Base-by-base conservation (phyloP, 2,329 filamentous ascomycete genomes). In the Colletotrichum graminicola region DNA sequence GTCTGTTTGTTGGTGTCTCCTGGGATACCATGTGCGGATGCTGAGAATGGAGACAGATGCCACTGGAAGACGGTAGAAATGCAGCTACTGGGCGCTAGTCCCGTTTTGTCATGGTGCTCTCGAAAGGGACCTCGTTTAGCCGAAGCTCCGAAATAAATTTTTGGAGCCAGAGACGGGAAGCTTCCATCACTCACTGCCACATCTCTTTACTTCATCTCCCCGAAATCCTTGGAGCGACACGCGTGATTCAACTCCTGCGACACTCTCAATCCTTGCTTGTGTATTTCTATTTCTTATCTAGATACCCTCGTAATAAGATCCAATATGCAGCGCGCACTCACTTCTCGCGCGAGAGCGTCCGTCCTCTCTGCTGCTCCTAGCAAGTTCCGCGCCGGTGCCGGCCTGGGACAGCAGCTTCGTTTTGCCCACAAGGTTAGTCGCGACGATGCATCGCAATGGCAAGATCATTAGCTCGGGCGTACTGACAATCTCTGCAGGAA, bases 321-420 rank as follows among this genome's bases (percentile, higher is more conserved):
- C 75, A 93, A 84, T 82, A 99, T 99, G 96, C 96, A 99, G 90
- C 94, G 96, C 85, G 94, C 94, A 85, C 89, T 99, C 81, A 90
- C 93, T 82, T 94, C 93, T 78, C 88, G 90, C 82, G 87, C 93
- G 79, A 89, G 94, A 87, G 91, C 94, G 81, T 93, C 94, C 77
- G 90, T 92, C 87, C 90, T 95, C 78, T 92, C 91, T 75, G 89
- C 92, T 81, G 89, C 88, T 82, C 85, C 90, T 76, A 84, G 85
- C 78, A 90, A 89, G 81, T 87, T 91, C 82, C 90, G 91, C 78
- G 86, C 91, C 73, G 84, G 86, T 79, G 84, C 89, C 79, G 88
- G 89, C 78, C 83, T 94, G 78, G 87, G 94, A 77, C 94, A 97
- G 84, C 95, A 98, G 87, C 90, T 97, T 83, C 91, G 96, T 82